Evolutionary conservation across 2,329 filamentous ascomycete genomes (phyloP).

Genomic region (Xylariaceae sp.): DNA sequence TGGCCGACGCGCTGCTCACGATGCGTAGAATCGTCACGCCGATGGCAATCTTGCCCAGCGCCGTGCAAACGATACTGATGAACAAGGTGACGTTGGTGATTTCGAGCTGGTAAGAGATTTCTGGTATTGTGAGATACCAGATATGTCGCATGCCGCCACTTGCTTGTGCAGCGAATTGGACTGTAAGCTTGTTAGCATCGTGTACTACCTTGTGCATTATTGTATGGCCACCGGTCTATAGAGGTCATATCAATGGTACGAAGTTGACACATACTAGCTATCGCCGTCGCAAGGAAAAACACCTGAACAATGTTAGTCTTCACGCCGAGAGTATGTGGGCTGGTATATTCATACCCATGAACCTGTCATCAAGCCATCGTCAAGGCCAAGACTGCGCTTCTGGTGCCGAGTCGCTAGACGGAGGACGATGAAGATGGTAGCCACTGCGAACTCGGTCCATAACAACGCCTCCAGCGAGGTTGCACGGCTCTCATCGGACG

Average conservation of each 20-base stretch:
- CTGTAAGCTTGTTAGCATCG: slow-evolving; percentile 1
- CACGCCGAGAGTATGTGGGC: neutral
- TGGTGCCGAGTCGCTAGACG: slow-evolving; percentile 4
- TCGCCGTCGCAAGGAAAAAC: slow-evolving; percentile 5
- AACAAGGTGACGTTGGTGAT: slow-evolving; percentile 3
- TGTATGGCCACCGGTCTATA: too few species aligned
- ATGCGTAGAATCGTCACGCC: slow-evolving; percentile 10
- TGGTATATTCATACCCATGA: slow-evolving; percentile 8
- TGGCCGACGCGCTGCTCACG: slow-evolving; percentile 5
- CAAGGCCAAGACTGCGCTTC: slow-evolving; percentile 8
- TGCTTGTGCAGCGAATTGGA: slow-evolving; percentile 8
- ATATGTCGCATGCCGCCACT: slow-evolving; percentile 6
- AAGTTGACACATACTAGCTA: slow-evolving; percentile 3
- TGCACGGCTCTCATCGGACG: slow-evolving; percentile 5
- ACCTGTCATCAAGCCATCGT: slow-evolving; percentile 10
- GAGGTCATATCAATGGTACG: too few species aligned
- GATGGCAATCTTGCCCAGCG: slow-evolving; percentile 9
- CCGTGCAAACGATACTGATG: slow-evolving; percentile 9
- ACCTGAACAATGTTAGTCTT: slow-evolving; percentile 4
- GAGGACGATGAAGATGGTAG: slow-evolving; percentile 10
- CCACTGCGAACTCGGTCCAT: slow-evolving; percentile 9
- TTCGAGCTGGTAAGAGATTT: slow-evolving; percentile 6
- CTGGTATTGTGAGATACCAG: slow-evolving; percentile 1
- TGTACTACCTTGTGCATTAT: neutral
- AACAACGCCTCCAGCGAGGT: slow-evolving; percentile 6